A percentile compares a stretch with the other conserved stretches of the same genome.
Evolutionary conservation across 805 yeast species (phyloP).

Genomic region (Yarrowia alimentaria): DNA sequence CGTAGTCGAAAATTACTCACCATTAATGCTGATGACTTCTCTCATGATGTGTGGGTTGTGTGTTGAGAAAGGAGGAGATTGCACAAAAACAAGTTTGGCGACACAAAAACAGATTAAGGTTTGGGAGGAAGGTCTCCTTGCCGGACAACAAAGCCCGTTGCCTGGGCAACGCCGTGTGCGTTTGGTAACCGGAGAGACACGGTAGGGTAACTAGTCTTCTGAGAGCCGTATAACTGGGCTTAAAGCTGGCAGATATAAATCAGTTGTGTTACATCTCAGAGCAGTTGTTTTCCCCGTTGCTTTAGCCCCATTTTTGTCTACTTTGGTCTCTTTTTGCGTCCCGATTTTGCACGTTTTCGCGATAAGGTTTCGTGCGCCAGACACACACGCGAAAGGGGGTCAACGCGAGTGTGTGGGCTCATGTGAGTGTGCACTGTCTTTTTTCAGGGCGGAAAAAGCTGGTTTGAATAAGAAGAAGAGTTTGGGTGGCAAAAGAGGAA

Average conservation of each 20-base stretch:
- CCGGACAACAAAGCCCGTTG: constrained; percentile 8
- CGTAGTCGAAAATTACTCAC: no score
- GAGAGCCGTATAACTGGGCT: neutral
- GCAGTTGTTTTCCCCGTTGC: no score
- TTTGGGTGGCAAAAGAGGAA: no score
- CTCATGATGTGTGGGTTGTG: constrained; percentile 52
- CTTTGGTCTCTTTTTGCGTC: no score
- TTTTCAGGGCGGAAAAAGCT: no score
- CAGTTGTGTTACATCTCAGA: no score
- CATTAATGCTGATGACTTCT: constrained; percentile 89
- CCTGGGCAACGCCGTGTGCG: constrained; percentile 4
- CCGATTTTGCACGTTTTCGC: constrained; percentile 9
- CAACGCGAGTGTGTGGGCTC: no score
- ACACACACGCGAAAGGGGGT: constrained; percentile 21
- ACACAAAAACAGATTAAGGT: constrained; percentile 18
- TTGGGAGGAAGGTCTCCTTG: constrained; percentile 1
- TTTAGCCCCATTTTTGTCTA: no score
- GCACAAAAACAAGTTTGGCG: constrained; percentile 24
- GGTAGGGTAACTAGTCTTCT: neutral
- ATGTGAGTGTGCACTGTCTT: no score
- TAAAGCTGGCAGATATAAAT: no score
- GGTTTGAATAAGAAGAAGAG: no score
- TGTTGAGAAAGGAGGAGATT: constrained; percentile 16
- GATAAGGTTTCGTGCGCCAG: constrained; percentile 20
- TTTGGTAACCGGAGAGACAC: constrained; percentile 11